Evolutionary conservation across 2,329 filamentous ascomycete genomes (phyloP), one percentile per base, ranked within the genome.

Genomic region (Tolypocladium nubicola): DNA sequence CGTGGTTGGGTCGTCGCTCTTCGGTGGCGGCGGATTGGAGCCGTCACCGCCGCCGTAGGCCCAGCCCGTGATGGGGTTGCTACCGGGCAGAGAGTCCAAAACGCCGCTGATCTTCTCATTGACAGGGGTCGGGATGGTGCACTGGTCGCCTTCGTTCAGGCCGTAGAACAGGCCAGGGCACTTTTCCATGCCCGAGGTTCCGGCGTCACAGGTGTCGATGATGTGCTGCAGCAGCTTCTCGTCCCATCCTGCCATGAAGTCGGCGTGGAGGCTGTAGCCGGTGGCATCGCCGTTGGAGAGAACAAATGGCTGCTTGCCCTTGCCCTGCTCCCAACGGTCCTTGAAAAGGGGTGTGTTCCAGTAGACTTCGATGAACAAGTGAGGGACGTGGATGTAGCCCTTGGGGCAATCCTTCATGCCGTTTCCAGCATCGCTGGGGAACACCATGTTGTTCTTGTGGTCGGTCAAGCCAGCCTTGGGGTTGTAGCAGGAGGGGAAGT

Each of bases 201-300:
- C 79, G 52, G 79, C 80, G 64, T 84, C 75, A 75, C 88, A 90
- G 54, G 75, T 81, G 66, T 87, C 77, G 62, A 89, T 84, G 61
- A 88, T 86, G 60, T 80, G 75, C 70, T 87, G 84, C 54, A 89
- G 82, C 52, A 79, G 77, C 35, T 75, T 69, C 60, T 81, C 76
- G 62, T 90, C 83, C 88, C 88, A 91, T 19, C 82, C 87, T 61
- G 87, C 83, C 62, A 88, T 71, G 73, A 91, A 90, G 70, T 91
- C 87, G 53, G 79, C 86, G 71, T 90, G 87, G 59, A 80, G 79
- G 64, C 82, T 83, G 73, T 82, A 89, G 57, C 87, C 88, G 13
- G 87, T 88, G 23, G 78, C 75, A 58, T 91, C 87, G 50, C 87
- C 87, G 66, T 84, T 85, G 61, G 86, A 75, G 49, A 88, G 80